A percentile compares a stretch with the other conserved stretches of the same genome.
These are phyloP conservation scores for Leccinum broughii DNA, from an alignment of 768 basidiomycete genomes.

Conservation along the genomic window DNA sequence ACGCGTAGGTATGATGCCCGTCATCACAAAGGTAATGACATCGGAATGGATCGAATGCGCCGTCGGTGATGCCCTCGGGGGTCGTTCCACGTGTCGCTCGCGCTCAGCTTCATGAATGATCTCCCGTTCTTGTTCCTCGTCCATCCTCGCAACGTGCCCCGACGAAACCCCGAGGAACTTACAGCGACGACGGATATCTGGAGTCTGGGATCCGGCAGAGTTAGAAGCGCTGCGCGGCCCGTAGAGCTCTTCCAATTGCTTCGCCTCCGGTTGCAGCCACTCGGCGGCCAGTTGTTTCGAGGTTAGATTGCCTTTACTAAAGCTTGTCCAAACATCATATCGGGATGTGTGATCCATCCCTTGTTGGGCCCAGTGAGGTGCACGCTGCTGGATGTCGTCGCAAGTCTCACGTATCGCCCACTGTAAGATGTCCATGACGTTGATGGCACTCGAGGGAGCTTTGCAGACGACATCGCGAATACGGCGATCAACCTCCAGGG, in stretches of 20 bases:
- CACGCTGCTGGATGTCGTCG: background rate
- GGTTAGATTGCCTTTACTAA: background rate
- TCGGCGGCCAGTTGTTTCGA: background rate
- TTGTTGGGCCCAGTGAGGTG: background rate
- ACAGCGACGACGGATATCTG: slow-evolving; percentile 18
- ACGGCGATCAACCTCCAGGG: background rate
- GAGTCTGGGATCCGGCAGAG: background rate
- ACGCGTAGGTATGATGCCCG: slow-evolving; percentile 24
- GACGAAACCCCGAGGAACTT: slow-evolving; percentile 17
- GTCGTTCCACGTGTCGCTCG: slow-evolving; percentile 42
- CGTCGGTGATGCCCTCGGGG: slow-evolving; percentile 27
- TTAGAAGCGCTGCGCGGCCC: background rate
- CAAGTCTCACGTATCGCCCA: background rate
- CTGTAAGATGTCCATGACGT: background rate
- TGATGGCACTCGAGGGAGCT: background rate
- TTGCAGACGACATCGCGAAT: background rate
- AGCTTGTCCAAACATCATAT: background rate
- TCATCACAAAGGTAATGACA: slow-evolving; percentile 27
- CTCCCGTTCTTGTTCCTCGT: slow-evolving; percentile 31
- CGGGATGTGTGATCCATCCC: background rate
- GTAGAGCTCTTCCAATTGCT: background rate
- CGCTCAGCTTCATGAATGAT: slow-evolving; percentile 45
- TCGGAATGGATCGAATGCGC: slow-evolving; percentile 24
- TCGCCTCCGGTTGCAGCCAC: background rate
- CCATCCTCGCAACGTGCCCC: slow-evolving; percentile 14